These are phyloP conservation scores for Agrostemma githago DNA, from an alignment of 148 eudicot genomes.

Conservation along the genomic window DNA sequence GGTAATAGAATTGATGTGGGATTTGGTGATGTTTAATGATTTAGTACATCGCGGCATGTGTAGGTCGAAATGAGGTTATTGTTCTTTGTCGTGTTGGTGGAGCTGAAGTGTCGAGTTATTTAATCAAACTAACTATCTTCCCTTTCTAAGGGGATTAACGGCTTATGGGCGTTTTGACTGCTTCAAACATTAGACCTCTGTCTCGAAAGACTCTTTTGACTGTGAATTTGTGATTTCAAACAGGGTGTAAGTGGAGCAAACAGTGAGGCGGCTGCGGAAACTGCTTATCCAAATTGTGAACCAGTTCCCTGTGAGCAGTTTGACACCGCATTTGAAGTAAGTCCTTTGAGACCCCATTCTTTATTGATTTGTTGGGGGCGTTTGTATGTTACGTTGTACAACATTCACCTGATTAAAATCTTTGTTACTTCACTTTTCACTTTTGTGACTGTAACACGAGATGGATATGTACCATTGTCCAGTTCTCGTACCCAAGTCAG, in stretches of 20 bases:
- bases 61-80: not conserved
- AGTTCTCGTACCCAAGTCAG: too few relatives aligned
- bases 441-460: too few relatives aligned
- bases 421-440: too few relatives aligned
- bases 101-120: too few relatives aligned
- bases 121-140: too few relatives aligned
- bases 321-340: constrained; percentile 72
- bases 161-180: not conserved
- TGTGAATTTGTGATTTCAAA: too few relatives aligned
- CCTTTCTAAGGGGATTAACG: not conserved
- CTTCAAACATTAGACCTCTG: not conserved
- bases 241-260: constrained; percentile 80
- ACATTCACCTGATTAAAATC: too few relatives aligned
- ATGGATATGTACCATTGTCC: too few relatives aligned
- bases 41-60: not conserved
- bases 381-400: constrained; percentile 3
- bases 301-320: constrained; percentile 79
- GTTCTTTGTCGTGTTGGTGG: not conserved
- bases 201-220: not conserved
- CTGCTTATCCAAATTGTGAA: constrained; percentile 69
- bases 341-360: constrained; percentile 19
- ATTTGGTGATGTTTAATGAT: not conserved
- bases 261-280: constrained; percentile 73
- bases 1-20: not conserved
- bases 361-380: not conserved